phyloP scores from a whole-genome alignment of 2,329 filamentous ascomycete species.

The Penicillium sp. region DNA sequence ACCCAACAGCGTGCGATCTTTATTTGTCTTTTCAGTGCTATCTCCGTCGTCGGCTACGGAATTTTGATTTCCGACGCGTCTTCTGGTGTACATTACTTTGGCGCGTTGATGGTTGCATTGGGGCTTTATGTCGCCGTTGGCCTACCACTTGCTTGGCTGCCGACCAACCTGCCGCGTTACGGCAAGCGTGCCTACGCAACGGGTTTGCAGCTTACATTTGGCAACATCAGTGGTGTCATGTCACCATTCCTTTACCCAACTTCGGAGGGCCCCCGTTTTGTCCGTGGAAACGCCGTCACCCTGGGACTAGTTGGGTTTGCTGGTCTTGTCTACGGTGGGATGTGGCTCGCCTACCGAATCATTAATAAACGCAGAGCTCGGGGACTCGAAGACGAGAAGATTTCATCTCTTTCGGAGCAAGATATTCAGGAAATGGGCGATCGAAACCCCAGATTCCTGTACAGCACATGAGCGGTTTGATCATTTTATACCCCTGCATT shows the following conservation, averaged over 20 bases:
- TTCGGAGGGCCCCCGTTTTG: slow-evolving; percentile 58
- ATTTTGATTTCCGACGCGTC: slow-evolving; percentile 64
- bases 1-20: slow-evolving; percentile 68
- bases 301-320: slow-evolving; percentile 60
- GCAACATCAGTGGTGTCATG: slow-evolving; percentile 73
- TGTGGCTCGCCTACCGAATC: slow-evolving; percentile 57
- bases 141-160: slow-evolving; percentile 58
- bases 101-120: slow-evolving; percentile 73
- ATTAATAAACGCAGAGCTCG: slow-evolving; percentile 49
- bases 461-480: slow-evolving; percentile 34
- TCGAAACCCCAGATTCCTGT: slow-evolving; percentile 43
- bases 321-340: slow-evolving; percentile 54
- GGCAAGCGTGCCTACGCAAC: slow-evolving; percentile 74
- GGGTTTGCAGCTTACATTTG: slow-evolving; percentile 69
- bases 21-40: slow-evolving; percentile 60
- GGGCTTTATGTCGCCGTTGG: slow-evolving; percentile 67
- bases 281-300: slow-evolving; percentile 64
- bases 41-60: slow-evolving; percentile 70
- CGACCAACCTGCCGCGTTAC: slow-evolving; percentile 71
- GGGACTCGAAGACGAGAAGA: slow-evolving; percentile 42
- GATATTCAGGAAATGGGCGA: slow-evolving; percentile 48
- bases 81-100: slow-evolving; percentile 70
- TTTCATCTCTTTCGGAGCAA: slow-evolving; percentile 43
- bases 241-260: slow-evolving; percentile 60
- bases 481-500: neutral